phyloP scores from a whole-genome alignment of 2,329 filamentous ascomycete genomes.

The Aureobasidium sp. region DNA sequence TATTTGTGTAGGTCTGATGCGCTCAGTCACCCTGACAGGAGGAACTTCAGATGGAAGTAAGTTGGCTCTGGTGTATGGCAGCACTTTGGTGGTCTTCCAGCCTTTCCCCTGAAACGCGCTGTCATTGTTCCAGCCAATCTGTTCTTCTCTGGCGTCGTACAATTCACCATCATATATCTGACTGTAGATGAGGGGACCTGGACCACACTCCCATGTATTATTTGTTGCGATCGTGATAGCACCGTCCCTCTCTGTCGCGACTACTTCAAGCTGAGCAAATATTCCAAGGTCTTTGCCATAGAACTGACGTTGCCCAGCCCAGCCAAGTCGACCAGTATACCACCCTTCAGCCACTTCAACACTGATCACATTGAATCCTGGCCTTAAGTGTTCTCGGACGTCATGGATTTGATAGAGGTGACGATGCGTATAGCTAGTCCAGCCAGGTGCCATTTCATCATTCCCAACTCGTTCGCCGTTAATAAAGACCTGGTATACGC shows the following conservation, averaged over 20 bases:
- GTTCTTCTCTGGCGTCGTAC: conserved; percentile 37
- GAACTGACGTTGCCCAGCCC: conserved; percentile 27
- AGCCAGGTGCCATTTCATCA: conserved; percentile 41
- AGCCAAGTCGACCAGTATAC: conserved; percentile 37
- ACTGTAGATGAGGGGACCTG: conserved; percentile 29
- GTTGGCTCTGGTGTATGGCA: conserved; percentile 25
- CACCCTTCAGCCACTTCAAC: conserved; percentile 44
- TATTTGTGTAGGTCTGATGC: conserved; percentile 23
- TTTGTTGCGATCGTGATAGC: conserved; percentile 30
- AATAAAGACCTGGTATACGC: conserved; percentile 41
- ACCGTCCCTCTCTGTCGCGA: conserved; percentile 25
- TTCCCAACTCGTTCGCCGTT: conserved; percentile 35
- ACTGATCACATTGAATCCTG: conserved; percentile 33
- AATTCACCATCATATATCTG: conserved; percentile 48
- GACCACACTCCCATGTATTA: conserved; percentile 30
- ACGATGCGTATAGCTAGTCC: conserved; percentile 44
- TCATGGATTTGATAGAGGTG: conserved; percentile 49
- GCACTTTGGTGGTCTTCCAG: conserved; percentile 28
- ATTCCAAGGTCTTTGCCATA: conserved; percentile 36
- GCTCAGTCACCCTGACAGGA: conserved; percentile 35
- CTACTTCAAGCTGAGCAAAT: conserved; percentile 33
- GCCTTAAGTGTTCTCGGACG: conserved; percentile 35
- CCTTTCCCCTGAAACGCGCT: conserved; percentile 21
- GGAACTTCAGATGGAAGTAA: conserved; percentile 37
- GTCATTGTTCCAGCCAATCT: conserved; percentile 3